These are phyloP conservation scores for Penicillium roqueforti DNA, from an alignment of 495 filamentous ascomycete species.

Conservation along the genomic window DNA sequence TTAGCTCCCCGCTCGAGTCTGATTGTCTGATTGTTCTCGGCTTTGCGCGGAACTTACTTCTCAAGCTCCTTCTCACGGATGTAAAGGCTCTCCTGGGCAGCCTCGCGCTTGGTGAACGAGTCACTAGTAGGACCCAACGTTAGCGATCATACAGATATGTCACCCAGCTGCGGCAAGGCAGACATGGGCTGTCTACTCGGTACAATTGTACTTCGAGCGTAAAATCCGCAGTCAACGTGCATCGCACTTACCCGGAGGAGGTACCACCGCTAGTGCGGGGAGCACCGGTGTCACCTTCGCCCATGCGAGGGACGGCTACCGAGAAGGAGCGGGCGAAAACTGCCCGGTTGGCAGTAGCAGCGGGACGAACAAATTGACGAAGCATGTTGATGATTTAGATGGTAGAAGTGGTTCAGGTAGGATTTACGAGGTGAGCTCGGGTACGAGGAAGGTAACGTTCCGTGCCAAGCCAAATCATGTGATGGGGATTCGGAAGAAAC, in stretches of 20 bases:
- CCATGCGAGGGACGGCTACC: conserved; percentile 57
- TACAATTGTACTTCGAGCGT: not conserved
- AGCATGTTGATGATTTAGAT: conserved; percentile 50
- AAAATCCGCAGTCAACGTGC: not conserved
- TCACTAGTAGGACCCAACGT: conserved; percentile 54
- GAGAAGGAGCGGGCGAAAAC: conserved; percentile 58
- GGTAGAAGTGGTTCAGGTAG: not conserved
- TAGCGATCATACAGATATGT: conserved; percentile 15
- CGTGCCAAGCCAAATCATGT: conserved; percentile 21
- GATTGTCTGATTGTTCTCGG: not conserved
- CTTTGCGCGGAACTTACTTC: conserved; percentile 52
- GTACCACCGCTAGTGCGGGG: conserved; percentile 43
- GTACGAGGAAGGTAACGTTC: conserved; percentile 51
- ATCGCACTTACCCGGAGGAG: conserved; percentile 29
- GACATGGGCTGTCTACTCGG: not conserved
- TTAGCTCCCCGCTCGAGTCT: conserved; percentile 1
- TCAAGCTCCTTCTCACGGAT: conserved; percentile 79
- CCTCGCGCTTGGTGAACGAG: conserved; percentile 85
- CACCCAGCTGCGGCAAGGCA: conserved; percentile 8
- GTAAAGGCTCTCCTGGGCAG: conserved; percentile 76
- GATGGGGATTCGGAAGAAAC: not conserved
- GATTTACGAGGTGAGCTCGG: conserved; percentile 8
- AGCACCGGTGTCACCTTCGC: conserved; percentile 65
- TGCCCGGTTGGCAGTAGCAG: conserved; percentile 47
- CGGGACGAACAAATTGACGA: conserved; percentile 60